Percentiles rank a stretch among this genome's conserved stretches.
phyloP scores from a whole-genome alignment of 2,329 filamentous ascomycete genomes.

The Chaetothyriales sp. region DNA sequence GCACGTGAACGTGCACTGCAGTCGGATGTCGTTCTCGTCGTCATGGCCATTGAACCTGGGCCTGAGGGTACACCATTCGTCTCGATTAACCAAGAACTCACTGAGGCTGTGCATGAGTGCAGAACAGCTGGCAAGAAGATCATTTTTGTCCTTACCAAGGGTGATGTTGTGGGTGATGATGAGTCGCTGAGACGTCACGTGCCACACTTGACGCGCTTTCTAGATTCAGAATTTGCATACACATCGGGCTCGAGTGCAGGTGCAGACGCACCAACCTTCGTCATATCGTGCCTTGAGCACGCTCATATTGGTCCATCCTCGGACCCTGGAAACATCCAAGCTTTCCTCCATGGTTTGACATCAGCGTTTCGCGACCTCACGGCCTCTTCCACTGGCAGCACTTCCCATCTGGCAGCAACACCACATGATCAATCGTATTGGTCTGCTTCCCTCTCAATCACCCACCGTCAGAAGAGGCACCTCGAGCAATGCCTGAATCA shows the following conservation, averaged over 20 bases:
- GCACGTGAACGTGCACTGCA: conserved; percentile 68
- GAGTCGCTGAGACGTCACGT: conserved; percentile 2
- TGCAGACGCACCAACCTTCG: conserved; percentile 29
- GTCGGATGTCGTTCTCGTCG: conserved; percentile 71
- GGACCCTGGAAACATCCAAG: conserved; percentile 37
- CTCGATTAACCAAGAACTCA: conserved; percentile 43
- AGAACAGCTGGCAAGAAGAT: conserved; percentile 38
- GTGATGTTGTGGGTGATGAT: conserved; percentile 32
- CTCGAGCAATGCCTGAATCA: conserved; percentile 58
- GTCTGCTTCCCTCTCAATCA: conserved; percentile 78
- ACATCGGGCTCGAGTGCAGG: no score
- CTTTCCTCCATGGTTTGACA: conserved; percentile 55
- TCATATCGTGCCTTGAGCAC: conserved; percentile 61
- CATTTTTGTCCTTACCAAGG: conserved; percentile 50
- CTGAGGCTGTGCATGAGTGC: conserved; percentile 39
- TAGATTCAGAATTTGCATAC: no score
- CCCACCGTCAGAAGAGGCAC: conserved; percentile 73
- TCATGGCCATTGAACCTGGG: conserved; percentile 56
- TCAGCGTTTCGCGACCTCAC: conserved; percentile 58
- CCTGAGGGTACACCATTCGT: conserved; percentile 19
- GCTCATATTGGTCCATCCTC: conserved; percentile 3
- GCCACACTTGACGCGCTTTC: no score
- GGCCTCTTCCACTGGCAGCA: conserved; percentile 29
- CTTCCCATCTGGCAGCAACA: conserved; percentile 20
- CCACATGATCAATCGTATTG: conserved; percentile 32